Conservation (phyloP, 805 yeast genomes). For the Nakazawaea anatomiae region DNA sequence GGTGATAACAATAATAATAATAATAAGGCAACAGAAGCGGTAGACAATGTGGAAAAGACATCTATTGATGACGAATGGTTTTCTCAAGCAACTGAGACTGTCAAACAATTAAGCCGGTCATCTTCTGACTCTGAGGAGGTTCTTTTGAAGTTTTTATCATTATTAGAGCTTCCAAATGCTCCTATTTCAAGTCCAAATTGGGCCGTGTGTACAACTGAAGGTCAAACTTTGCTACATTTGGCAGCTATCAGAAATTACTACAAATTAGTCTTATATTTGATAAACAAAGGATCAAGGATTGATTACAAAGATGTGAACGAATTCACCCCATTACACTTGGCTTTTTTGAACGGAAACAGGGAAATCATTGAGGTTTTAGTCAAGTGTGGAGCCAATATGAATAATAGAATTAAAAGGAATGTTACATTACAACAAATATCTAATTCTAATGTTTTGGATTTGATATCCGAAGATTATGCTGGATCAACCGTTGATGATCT, state of each 20-base stretch:
- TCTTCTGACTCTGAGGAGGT: conserved; percentile 43
- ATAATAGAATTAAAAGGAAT: conserved; percentile 47
- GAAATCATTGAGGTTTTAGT: conserved; percentile 56
- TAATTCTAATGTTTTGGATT: conserved; percentile 31
- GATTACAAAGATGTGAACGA: conserved; percentile 77
- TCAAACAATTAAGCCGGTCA: conserved; percentile 38
- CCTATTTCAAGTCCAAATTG: conserved; percentile 60
- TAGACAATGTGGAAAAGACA: background rate
- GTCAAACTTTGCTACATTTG: conserved; percentile 84
- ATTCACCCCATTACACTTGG: conserved; percentile 82
- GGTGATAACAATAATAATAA: background rate
- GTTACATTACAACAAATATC: conserved; percentile 34
- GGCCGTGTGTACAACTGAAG: conserved; percentile 75
- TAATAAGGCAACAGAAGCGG: too few species aligned
- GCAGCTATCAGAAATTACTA: conserved; percentile 73
- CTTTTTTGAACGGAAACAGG: conserved; percentile 69
- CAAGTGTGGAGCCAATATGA: conserved; percentile 57
- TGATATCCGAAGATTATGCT: conserved; percentile 17
- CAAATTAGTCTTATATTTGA: conserved; percentile 54
- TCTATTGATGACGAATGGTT: conserved; percentile 38
- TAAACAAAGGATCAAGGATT: conserved; percentile 58
- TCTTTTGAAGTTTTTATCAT: conserved; percentile 41
- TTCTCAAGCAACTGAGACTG: conserved; percentile 45
- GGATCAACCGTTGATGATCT: conserved; percentile 5
- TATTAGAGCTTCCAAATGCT: conserved; percentile 63